A percentile compares a stretch with the other conserved stretches of the same genome.
Conservation (phyloP, 2,329 filamentous ascomycete genomes). For the Acrocalymma vagum region DNA sequence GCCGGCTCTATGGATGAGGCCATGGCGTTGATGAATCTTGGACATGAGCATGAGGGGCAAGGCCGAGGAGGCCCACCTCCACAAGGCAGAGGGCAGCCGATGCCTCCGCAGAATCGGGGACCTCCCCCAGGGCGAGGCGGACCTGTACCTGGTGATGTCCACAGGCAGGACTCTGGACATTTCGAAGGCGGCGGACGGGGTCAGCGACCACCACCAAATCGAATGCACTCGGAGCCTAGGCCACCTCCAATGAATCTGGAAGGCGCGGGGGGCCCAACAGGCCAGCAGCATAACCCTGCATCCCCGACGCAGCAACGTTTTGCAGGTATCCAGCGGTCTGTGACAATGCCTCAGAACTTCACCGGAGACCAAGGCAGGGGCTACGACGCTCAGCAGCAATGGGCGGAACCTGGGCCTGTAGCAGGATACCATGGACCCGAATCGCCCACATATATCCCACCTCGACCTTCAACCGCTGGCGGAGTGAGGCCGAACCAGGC, state of each 20-base stretch:
- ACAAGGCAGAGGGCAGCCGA: conserved; percentile 28
- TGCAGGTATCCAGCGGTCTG: conserved; percentile 42
- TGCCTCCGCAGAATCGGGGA: conserved; percentile 30
- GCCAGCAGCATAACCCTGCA: conserved; percentile 25
- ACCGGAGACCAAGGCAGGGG: conserved; percentile 19
- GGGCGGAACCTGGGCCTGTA: conserved; percentile 42
- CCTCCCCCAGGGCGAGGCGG: conserved; percentile 29
- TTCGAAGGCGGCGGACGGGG: conserved; percentile 35
- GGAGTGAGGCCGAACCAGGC: conserved; percentile 37
- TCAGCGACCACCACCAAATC: conserved; percentile 35
- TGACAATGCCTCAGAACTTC: conserved; percentile 47
- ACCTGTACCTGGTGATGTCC: conserved; percentile 24
- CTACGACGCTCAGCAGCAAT: conserved; percentile 36
- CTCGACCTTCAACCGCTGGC: conserved; percentile 46
- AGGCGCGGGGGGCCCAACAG: conserved; percentile 19
- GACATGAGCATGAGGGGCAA: conserved; percentile 24
- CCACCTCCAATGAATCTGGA: conserved; percentile 33
- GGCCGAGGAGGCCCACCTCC: conserved; percentile 24
- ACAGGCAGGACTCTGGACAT: conserved; percentile 45
- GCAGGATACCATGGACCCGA: conserved; percentile 47
- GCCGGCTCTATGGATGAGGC: conserved; percentile 38
- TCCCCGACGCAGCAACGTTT: conserved; percentile 41
- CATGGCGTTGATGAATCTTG: conserved; percentile 47
- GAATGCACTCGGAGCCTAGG: conserved; percentile 31
- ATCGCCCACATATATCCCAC: conserved; percentile 42